phyloP scores from a whole-genome alignment of 257 asterid genomes.

The Ilex aquifolium region DNA sequence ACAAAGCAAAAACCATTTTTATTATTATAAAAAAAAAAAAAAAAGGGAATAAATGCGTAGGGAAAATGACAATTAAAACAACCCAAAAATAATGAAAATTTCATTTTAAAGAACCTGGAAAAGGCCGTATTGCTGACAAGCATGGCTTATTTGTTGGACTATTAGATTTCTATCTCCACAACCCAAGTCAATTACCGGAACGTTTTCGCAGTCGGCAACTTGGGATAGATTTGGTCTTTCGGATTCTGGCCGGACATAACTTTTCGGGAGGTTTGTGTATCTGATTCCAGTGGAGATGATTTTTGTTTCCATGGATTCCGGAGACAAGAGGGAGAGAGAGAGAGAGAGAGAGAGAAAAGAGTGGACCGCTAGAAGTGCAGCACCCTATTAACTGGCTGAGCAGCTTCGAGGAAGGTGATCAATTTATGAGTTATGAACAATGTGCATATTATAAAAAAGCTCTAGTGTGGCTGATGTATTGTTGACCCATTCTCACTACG shows the following conservation, averaged over 20 bases:
- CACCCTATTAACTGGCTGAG: background rate
- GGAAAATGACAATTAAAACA: background rate
- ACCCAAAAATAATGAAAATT: background rate
- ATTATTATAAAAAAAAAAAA: background rate
- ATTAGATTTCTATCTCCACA: slow-evolving; percentile 26
- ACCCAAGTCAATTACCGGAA: slow-evolving; percentile 65
- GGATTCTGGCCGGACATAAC: slow-evolving; percentile 67
- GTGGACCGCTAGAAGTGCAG: background rate
- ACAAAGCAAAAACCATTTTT: background rate
- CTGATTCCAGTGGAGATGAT: slow-evolving; percentile 55
- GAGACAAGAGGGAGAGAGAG: background rate
- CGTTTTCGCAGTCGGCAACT: slow-evolving; percentile 39
- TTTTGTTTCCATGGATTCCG: slow-evolving; percentile 39
- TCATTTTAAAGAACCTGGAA: slow-evolving; percentile 49
- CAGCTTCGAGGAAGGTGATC: background rate
- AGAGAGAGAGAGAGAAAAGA: background rate
- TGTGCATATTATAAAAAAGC: no score
- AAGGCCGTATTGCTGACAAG: slow-evolving; percentile 58
- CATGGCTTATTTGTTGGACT: slow-evolving; percentile 46
- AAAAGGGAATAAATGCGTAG: background rate
- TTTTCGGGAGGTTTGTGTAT: slow-evolving; percentile 43
- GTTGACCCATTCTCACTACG: no score
- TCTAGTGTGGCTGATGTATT: no score
- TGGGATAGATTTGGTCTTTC: slow-evolving; percentile 56
- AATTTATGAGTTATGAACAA: background rate